Evolutionary conservation across 1,139 yeast species (phyloP), one percentile per base, ranked within the genome.

Genomic region (Saccharomyces hybrid): DNA sequence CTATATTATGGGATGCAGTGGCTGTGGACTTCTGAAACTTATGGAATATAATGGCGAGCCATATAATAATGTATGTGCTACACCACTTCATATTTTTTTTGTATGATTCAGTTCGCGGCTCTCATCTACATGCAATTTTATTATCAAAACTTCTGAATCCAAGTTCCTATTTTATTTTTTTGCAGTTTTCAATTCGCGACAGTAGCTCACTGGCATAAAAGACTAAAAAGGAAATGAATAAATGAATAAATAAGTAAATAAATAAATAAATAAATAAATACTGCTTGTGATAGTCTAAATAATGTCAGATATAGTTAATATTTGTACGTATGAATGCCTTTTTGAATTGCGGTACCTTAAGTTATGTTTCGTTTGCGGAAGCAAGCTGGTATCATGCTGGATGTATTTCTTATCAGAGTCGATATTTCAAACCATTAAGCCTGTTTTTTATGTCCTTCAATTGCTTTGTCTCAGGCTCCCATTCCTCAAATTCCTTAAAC

Each of bases 381-480:
- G n/a, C 6, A 5, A 29, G n/a, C 32, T 11, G n/a, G 13, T 29
- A 29, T 29, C 13, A 11, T 28, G 13, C 31, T 8, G 13, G 31
- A 28, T 16, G 11, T 16, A 16, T 19, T 26, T 9, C 8, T 29
- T 29, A n/a, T 62, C 56, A 73, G n/a, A 73, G 55, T 56, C 72
- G 73, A 28, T 75, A 72, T 56, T 68, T 67, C 49, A 87, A 76
- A 0, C 97, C 97, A 64, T 83, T 87, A 55, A 91, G 74, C 57
- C 97, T 77, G 66, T 87, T 88, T 71, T 89, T 88, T 64, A 91
- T 78, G 54, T 90, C 96, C 65, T 87, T 89, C 63, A 88, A 72
- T 8, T 80, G 81, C 69, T 89, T 90, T 1, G 87, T 80, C 48
- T 86, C 91, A 0, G 98, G 98, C 53, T 80, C 79, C 98, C 98